phyloP scores from a whole-genome alignment of 768 basidiomycete species.

The Candolleomyces efflorescens region DNA sequence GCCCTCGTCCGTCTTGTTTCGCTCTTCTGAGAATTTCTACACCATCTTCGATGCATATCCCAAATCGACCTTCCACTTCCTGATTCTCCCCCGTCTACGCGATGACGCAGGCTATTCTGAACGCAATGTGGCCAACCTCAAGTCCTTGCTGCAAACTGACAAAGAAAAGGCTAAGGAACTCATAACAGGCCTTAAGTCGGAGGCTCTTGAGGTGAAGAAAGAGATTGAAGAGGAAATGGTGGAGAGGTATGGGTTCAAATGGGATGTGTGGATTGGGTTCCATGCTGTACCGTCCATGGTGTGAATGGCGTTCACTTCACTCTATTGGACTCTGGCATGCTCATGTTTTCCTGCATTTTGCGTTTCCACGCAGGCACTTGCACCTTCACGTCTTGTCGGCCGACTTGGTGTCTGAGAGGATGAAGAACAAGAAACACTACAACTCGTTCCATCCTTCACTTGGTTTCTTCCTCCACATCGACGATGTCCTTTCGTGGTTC shows the following conservation, averaged over 20 bases:
- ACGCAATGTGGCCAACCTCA: constrained; percentile 48
- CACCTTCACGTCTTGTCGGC: constrained; percentile 85
- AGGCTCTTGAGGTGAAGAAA: constrained; percentile 49
- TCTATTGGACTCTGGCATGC: neutral
- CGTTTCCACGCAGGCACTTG: constrained; percentile 49
- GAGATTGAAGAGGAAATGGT: constrained; percentile 81
- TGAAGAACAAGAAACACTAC: constrained; percentile 90
- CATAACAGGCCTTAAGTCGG: constrained; percentile 48
- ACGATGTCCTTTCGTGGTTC: constrained; percentile 80
- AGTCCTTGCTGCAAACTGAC: constrained; percentile 49
- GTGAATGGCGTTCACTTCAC: constrained; percentile 37
- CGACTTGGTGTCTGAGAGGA: constrained; percentile 60
- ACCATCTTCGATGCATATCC: constrained; percentile 75
- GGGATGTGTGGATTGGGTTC: constrained; percentile 79
- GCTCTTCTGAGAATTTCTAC: constrained; percentile 47
- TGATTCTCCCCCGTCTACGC: constrained; percentile 65
- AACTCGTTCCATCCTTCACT: constrained; percentile 84
- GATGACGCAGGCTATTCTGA: constrained; percentile 14
- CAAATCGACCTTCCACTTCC: constrained; percentile 85
- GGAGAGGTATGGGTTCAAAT: constrained; percentile 65
- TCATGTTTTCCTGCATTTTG: neutral
- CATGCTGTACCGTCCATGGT: constrained; percentile 84
- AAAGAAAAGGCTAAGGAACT: constrained; percentile 51
- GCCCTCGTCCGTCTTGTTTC: constrained; percentile 59
- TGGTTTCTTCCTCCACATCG: constrained; percentile 78